Conservation (phyloP, 768 basidiomycete genomes). For the Omphalotus guepiniiformis region DNA sequence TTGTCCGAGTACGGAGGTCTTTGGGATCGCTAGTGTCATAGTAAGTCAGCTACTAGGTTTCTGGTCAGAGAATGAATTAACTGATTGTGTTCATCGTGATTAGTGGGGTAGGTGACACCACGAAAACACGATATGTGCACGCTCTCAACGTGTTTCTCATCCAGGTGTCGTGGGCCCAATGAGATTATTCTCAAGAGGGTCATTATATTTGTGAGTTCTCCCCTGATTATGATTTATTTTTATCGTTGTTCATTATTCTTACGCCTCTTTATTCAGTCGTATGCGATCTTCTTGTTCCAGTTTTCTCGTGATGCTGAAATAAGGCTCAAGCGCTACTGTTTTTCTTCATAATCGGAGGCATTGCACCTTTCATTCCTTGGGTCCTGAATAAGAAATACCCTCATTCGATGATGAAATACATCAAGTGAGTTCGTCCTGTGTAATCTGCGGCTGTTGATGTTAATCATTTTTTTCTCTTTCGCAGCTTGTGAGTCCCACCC, state of each 20-base stretch:
- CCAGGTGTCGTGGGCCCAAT: constrained; percentile 64
- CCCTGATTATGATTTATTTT: constrained; percentile 16
- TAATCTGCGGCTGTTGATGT: constrained; percentile 1
- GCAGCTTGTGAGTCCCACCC: constrained; percentile 34
- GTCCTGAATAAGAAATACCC: constrained; percentile 60
- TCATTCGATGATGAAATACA: constrained; percentile 56
- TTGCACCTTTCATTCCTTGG: constrained; percentile 62
- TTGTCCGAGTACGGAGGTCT: constrained; percentile 50
- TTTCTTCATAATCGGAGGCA: constrained; percentile 72
- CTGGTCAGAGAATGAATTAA: constrained; percentile 1
- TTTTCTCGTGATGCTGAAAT: constrained; percentile 26
- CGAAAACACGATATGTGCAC: not conserved
- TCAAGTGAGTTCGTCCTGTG: constrained; percentile 45
- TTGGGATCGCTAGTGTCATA: constrained; percentile 50
- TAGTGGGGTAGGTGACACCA: constrained; percentile 11
- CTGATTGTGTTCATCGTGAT: not conserved
- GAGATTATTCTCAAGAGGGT: constrained; percentile 49
- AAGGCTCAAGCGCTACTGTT: constrained; percentile 44
- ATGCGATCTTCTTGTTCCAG: constrained; percentile 1
- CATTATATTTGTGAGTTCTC: constrained; percentile 52
- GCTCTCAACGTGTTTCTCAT: not conserved
- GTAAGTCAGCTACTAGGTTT: constrained; percentile 33
- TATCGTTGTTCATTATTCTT: constrained; percentile 1
- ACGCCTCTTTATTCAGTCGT: no score
- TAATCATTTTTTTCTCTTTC: constrained; percentile 29